These are phyloP conservation scores for Tulasnella sp. DNA, from an alignment of 768 basidiomycete genomes.

Conservation along the genomic window DNA sequence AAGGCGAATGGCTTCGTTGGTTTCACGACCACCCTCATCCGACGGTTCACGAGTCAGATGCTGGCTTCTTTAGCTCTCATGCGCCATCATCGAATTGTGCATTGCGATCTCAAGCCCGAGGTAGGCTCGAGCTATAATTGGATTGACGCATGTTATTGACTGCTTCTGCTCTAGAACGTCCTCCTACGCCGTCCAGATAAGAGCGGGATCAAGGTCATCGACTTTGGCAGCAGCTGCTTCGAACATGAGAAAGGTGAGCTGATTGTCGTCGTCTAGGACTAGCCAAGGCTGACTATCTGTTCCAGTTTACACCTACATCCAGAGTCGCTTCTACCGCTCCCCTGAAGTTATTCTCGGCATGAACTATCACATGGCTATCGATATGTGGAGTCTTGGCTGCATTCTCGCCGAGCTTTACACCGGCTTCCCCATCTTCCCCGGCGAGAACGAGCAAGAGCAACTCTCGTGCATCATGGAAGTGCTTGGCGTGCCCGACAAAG, in stretches of 20 bases:
- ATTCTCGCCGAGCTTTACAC: slow-evolving; percentile 96
- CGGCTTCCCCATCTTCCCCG: slow-evolving; percentile 97
- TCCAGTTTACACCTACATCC: slow-evolving; percentile 96
- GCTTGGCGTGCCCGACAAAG: slow-evolving; percentile 88
- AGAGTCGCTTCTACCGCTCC: slow-evolving; percentile 99
- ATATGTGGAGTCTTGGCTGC: slow-evolving; percentile 99
- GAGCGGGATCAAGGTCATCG: slow-evolving; percentile 95
- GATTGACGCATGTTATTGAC: slow-evolving; percentile 1
- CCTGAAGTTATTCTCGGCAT: slow-evolving; percentile 98
- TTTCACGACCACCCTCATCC: slow-evolving; percentile 91
- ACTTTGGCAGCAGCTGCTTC: slow-evolving; percentile 97
- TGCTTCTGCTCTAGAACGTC: slow-evolving; percentile 55
- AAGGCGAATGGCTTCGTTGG: slow-evolving; percentile 98
- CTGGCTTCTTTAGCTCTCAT: slow-evolving; percentile 81
- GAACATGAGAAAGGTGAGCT: slow-evolving; percentile 92
- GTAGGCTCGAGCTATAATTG: slow-evolving; percentile 32
- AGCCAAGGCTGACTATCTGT: neutral
- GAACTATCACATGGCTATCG: slow-evolving; percentile 99
- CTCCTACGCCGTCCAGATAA: slow-evolving; percentile 88
- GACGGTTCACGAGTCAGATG: slow-evolving; percentile 95
- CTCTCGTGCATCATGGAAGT: slow-evolving; percentile 99
- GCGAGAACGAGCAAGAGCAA: slow-evolving; percentile 98
- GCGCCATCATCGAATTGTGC: slow-evolving; percentile 95
- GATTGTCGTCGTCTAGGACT: slow-evolving; percentile 8
- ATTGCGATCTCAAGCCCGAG: slow-evolving; percentile 98